Evolutionary conservation across 805 yeast genomes (phyloP).

Genomic region (Metschnikowia amazonensis): DNA sequence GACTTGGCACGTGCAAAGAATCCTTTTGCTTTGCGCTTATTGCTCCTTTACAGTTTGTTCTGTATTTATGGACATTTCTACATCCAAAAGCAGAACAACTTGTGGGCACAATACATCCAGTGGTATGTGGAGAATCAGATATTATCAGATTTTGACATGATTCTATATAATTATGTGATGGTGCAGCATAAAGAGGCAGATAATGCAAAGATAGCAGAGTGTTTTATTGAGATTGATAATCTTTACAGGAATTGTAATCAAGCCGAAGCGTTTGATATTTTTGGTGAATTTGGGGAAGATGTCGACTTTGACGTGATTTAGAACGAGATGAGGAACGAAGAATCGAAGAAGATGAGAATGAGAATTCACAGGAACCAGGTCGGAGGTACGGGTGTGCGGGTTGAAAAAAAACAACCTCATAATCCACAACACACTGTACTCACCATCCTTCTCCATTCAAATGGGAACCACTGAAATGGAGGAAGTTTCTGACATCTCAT

Average conservation of each 20-base stretch:
- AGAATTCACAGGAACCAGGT: too few relatives aligned
- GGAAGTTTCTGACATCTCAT: conserved; percentile 24
- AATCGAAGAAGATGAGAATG: too few relatives aligned
- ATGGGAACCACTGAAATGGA: conserved; percentile 14
- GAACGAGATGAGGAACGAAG: too few relatives aligned
- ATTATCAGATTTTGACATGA: conserved; percentile 8
- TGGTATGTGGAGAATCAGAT: conserved; percentile 16
- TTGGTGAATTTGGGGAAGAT: not conserved
- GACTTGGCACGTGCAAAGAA: conserved; percentile 21
- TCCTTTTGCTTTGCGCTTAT: conserved; percentile 24
- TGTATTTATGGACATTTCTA: conserved; percentile 22
- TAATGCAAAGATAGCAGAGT: not conserved
- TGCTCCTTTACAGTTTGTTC: conserved; percentile 22
- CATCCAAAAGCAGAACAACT: conserved; percentile 20
- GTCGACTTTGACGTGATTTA: too few relatives aligned
- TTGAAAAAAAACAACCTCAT: conserved; percentile 1
- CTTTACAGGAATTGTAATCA: not conserved
- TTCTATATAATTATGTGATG: conserved; percentile 9
- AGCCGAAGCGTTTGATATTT: not conserved
- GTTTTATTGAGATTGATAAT: not conserved
- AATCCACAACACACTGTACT: not conserved
- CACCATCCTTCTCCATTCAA: too few relatives aligned
- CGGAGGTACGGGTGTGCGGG: conserved; percentile 5
- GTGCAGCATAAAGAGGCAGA: conserved; percentile 4
- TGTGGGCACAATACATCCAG: conserved; percentile 27